Conservation (phyloP, 2,329 filamentous ascomycete genomes). For the Furcasterigmium furcatum region DNA sequence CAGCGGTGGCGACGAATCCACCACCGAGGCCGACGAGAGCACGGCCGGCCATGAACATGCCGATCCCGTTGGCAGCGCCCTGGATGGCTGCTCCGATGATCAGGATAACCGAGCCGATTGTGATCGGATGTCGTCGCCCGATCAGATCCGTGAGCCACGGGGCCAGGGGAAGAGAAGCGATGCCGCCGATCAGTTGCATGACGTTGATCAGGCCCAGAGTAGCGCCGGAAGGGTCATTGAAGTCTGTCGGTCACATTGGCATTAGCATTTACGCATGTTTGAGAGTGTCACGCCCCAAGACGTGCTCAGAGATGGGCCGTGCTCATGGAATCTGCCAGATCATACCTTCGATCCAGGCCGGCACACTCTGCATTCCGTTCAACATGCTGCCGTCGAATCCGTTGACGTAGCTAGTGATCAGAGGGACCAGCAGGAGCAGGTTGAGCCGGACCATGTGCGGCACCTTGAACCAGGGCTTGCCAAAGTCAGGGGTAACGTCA, state of each 20-base stretch:
- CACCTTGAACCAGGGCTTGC: neutral
- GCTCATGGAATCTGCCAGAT: too few species aligned
- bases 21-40: constrained; percentile 26
- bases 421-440: neutral
- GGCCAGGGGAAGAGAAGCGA: neutral
- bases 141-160: constrained; percentile 15
- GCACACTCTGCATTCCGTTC: constrained; percentile 34
- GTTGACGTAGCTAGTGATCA: neutral
- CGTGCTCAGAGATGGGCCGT: too few species aligned
- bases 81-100: constrained; percentile 28
- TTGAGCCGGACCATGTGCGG: neutral
- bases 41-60: constrained; percentile 23
- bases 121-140: constrained; percentile 19
- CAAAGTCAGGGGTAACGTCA: too few species aligned
- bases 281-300: neutral
- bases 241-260: too few species aligned
- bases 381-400: constrained; percentile 29
- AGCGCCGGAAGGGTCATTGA: constrained; percentile 22
- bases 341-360: constrained; percentile 28
- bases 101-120: constrained; percentile 21
- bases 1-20: constrained; percentile 23
- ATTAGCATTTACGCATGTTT: too few species aligned
- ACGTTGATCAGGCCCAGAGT: constrained; percentile 24
- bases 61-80: constrained; percentile 15
- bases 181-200: constrained; percentile 24